phyloP scores from a whole-genome alignment of 495 filamentous ascomycete genomes.

The Poronia punctata region DNA sequence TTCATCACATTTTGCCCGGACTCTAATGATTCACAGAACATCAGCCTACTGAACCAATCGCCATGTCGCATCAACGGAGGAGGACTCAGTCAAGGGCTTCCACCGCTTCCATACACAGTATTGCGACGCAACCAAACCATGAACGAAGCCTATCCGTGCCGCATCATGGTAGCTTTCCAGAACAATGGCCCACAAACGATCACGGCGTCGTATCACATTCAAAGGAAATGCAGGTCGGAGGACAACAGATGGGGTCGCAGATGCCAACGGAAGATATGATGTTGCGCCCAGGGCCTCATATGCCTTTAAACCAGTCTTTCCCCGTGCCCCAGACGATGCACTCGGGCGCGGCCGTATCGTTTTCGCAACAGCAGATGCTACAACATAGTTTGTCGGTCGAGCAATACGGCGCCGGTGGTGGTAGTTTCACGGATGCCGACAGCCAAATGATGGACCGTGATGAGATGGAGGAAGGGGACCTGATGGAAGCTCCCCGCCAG shows the following conservation, averaged over 20 bases:
- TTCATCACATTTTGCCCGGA: no score
- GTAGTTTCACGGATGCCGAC: conserved; percentile 58
- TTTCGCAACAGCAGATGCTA: conserved; percentile 45
- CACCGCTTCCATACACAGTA: conserved; percentile 72
- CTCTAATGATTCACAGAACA: conserved; percentile 13
- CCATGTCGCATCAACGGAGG: conserved; percentile 37
- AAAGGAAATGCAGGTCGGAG: conserved; percentile 27
- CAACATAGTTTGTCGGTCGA: conserved; percentile 46
- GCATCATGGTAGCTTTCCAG: conserved; percentile 45
- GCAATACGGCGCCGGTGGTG: conserved; percentile 49
- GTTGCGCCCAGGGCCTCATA: conserved; percentile 49
- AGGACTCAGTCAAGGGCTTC: conserved; percentile 74
- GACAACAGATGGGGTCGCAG: conserved; percentile 28
- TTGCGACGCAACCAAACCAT: conserved; percentile 57
- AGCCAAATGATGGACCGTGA: conserved; percentile 62
- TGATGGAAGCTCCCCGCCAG: conserved; percentile 22
- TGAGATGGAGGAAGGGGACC: conserved; percentile 58
- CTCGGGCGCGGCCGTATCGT: conserved; percentile 40
- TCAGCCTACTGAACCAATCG: conserved; percentile 10
- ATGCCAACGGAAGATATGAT: conserved; percentile 64
- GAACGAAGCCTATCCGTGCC: conserved; percentile 47
- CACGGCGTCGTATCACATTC: conserved; percentile 32
- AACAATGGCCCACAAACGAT: conserved; percentile 46
- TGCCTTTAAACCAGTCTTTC: conserved; percentile 46
- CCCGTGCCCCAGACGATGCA: conserved; percentile 46